Evolutionary conservation across 352 stramenopile species (phyloP), one percentile per base, ranked within the genome.

Genomic region (Globisporangium echinulatum): DNA sequence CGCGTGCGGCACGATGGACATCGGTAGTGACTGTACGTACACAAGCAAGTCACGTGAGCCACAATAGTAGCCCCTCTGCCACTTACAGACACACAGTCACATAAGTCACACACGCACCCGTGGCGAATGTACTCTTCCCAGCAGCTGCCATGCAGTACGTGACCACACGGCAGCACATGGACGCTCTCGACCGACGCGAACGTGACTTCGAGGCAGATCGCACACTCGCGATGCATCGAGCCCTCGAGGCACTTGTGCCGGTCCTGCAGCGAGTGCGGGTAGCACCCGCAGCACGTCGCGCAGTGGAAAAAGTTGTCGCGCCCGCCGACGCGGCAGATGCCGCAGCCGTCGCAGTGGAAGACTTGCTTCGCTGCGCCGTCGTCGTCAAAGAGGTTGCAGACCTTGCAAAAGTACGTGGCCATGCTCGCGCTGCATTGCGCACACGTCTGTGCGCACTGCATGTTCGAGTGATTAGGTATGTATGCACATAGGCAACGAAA

Each of bases 271-370:
- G 77, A 84, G 57, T 83, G 74, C 53, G 83, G 77, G 56, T 90
- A 93, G 69, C 83, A 93, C 2, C 83, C 83, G 54, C 79, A 89
- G 63, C 83, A 93, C 60, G 70, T 90, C 15, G 66, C 60, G 57
- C 83, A 93, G 68, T 93, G 81, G 66, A 87, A 93, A 61, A 73
- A 93, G 58, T 91, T 91, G 56, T 87, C 81, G 4, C 81, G 75
- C 0, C 83, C 83, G 43, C 83, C 83, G 14, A 93, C 83, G 17
- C 82, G 68, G 58, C 82, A 91, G 55, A 91, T 91, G 53, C 82
- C 82, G 67, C 82, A 90, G 49, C 82, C 76, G 39, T 80, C 73
- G 69, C 80, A 89, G 55, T 92, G 82, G 63, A 90, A 89, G 56
- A 88, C 73, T 60, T 88, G 33, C 61, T 90, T 90, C 58, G 70